Evolutionary conservation across 305 asterid species (phyloP).

Genomic region (Solanum chacoense): DNA sequence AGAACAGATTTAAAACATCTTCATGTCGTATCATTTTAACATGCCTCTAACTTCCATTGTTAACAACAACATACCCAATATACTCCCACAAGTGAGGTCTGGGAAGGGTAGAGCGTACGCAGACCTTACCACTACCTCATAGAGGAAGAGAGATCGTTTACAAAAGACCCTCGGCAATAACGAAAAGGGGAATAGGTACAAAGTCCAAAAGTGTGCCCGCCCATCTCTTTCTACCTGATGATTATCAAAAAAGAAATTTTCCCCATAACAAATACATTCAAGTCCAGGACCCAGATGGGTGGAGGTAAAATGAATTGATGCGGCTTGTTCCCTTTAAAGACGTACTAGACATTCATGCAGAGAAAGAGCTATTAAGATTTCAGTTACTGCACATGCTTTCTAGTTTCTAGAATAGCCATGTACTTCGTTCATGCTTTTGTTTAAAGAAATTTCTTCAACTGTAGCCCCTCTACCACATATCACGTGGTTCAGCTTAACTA

Average conservation of each 20-base stretch:
- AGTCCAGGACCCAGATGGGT: neutral
- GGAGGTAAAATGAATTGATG: neutral
- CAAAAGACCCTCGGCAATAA: neutral
- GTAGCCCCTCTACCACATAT: neutral
- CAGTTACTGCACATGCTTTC: neutral
- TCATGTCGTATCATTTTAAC: neutral
- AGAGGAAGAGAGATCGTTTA: neutral
- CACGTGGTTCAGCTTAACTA: neutral
- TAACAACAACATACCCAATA: neutral
- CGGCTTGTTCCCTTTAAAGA: neutral
- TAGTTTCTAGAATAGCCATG: neutral
- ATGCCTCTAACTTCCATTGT: neutral
- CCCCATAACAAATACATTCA: neutral
- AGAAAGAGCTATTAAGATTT: neutral
- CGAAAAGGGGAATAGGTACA: neutral
- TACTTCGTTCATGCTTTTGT: conserved; percentile 5
- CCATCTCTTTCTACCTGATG: neutral
- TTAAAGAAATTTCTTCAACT: conserved; percentile 15
- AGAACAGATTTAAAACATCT: neutral
- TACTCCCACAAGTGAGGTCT: neutral
- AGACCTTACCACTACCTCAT: neutral
- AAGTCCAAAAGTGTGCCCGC: neutral
- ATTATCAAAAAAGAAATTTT: neutral
- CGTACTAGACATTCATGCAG: neutral
- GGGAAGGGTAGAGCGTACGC: neutral